These are phyloP conservation scores for Capillidium rhysosporum DNA, from an alignment of 371 early-diverging fungal species.

Conservation along the genomic window DNA sequence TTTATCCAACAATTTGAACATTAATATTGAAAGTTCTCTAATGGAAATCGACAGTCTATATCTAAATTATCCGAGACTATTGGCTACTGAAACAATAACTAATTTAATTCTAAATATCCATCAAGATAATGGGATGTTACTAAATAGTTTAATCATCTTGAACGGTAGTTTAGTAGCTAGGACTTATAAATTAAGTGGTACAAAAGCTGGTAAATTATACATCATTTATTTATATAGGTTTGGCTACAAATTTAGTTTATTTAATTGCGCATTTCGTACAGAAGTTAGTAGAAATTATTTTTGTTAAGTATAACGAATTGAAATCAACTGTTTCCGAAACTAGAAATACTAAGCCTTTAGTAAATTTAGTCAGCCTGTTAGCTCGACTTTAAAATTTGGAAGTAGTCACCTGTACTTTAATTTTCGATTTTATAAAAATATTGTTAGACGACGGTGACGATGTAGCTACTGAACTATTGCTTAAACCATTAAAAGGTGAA, in stretches of 20 bases:
- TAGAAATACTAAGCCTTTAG: conserved; percentile 23
- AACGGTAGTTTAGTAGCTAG: conserved; percentile 72
- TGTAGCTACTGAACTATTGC: conserved; percentile 67
- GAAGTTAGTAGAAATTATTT: conserved; percentile 39
- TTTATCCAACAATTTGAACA: conserved; percentile 33
- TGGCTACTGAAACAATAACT: conserved; percentile 66
- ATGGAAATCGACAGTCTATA: conserved; percentile 59
- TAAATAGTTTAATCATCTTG: conserved; percentile 73
- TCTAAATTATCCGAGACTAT: conserved; percentile 40
- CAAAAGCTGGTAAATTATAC: conserved; percentile 51
- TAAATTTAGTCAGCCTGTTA: conserved; percentile 58
- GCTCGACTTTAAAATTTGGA: conserved; percentile 81
- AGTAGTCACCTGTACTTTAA: conserved; percentile 57
- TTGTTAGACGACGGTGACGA: conserved; percentile 48
- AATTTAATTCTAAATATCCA: conserved; percentile 52
- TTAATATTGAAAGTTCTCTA: conserved; percentile 72
- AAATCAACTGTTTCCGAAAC: conserved; percentile 18
- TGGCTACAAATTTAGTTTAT: background rate
- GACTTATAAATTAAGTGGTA: conserved; percentile 58
- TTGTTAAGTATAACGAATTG: conserved; percentile 9
- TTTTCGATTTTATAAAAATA: conserved; percentile 66
- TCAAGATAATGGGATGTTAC: conserved; percentile 53
- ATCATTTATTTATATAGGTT: background rate
- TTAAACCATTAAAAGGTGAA: conserved; percentile 57
- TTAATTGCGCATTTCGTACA: conserved; percentile 70